phyloP scores from a whole-genome alignment of 345 rosid genomes.

The Citropsis articulata region DNA sequence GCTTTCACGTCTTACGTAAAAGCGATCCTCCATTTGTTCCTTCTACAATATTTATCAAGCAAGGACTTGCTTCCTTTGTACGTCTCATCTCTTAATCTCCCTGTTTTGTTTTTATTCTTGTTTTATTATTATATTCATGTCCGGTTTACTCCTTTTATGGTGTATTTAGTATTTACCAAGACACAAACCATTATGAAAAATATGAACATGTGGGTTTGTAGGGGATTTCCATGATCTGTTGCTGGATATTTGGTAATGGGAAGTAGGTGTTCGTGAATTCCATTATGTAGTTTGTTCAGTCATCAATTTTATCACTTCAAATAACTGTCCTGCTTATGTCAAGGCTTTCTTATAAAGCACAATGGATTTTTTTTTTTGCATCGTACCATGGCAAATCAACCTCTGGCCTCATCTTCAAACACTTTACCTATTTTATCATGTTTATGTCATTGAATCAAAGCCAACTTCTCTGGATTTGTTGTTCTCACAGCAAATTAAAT shows the following conservation, averaged over 20 bases:
- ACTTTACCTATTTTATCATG: neutral
- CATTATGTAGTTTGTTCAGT: neutral
- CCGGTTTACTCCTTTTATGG: constrained; percentile 2
- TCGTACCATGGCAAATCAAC: neutral
- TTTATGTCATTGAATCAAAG: neutral
- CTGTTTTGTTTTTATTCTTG: constrained; percentile 2
- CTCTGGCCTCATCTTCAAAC: neutral
- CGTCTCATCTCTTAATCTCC: constrained; percentile 21
- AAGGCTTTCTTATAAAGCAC: neutral
- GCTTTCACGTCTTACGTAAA: constrained; percentile 96
- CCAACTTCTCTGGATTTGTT: neutral
- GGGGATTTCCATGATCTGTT: neutral
- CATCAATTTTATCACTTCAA: neutral
- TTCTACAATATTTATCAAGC: constrained; percentile 71
- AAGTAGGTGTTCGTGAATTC: neutral
- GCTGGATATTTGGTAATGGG: neutral
- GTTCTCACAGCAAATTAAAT: neutral
- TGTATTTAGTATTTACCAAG: neutral
- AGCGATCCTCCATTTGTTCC: constrained; percentile 93
- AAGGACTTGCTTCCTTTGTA: constrained; percentile 95
- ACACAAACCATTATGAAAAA: neutral
- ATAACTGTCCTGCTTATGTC: neutral
- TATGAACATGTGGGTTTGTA: neutral
- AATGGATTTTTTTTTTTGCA: neutral
- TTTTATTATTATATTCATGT: constrained; percentile 4